Evolutionary conservation across 139 green algal species (phyloP).

Genomic region (Chlamydomonas sphaeroides): DNA sequence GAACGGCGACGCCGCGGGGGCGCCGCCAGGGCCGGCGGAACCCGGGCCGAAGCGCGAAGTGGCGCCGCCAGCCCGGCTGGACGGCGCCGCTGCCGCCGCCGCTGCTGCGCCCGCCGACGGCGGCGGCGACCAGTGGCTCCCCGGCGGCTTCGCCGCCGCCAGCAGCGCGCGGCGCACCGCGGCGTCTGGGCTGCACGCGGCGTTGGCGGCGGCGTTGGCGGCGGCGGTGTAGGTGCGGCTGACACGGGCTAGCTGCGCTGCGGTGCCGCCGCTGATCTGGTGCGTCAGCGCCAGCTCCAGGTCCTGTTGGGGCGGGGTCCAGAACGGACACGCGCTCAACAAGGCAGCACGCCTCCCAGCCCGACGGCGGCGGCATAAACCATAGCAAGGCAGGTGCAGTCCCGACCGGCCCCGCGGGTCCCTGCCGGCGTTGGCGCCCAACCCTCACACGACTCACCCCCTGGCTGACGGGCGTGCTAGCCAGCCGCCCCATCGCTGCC

Average conservation of each 20-base stretch:
- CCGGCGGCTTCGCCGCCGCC: background rate
- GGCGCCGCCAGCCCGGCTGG: background rate
- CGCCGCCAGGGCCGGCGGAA: background rate
- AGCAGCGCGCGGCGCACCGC: background rate
- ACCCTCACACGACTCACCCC: too few species aligned
- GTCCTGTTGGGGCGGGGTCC: too few species aligned
- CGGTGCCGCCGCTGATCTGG: constrained; percentile 8
- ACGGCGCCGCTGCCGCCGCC: background rate
- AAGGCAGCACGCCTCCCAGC: too few species aligned
- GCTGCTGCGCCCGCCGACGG: background rate
- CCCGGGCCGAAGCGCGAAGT: too few species aligned
- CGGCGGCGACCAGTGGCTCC: too few species aligned
- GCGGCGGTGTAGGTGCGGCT: constrained; percentile 22
- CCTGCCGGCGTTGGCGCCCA: too few species aligned
- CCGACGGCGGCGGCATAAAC: too few species aligned
- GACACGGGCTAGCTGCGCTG: background rate
- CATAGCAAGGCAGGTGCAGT: too few species aligned
- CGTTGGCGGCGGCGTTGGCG: constrained; percentile 4
- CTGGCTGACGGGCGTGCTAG: too few species aligned
- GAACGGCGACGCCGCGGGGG: background rate
- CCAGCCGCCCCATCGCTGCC: too few species aligned
- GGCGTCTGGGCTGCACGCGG: constrained; percentile 22
- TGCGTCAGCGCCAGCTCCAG: constrained; percentile 19
- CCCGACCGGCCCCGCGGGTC: too few species aligned
- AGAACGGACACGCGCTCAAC: too few species aligned